A percentile compares a stretch with the other conserved stretches of the same genome.
Evolutionary conservation across 495 filamentous ascomycete species (phyloP).

Genomic region (Neurospora sp.): DNA sequence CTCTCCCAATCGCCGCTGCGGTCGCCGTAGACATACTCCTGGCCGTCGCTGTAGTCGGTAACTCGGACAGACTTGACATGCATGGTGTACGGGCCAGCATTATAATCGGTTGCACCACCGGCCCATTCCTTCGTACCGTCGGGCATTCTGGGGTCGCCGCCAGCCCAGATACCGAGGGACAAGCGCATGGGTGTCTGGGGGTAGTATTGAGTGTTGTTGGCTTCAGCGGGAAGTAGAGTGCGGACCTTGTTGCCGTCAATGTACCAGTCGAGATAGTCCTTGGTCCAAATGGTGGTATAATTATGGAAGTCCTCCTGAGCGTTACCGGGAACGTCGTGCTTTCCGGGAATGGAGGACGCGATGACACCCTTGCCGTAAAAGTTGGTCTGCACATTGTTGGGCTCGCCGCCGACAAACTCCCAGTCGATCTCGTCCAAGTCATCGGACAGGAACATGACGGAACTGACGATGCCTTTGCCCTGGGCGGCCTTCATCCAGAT

Average conservation of each 20-base stretch:
- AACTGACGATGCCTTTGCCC: constrained; percentile 71
- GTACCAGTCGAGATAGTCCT: constrained; percentile 56
- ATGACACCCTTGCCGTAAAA: constrained; percentile 74
- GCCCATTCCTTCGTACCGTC: constrained; percentile 58
- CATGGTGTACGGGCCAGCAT: constrained; percentile 63
- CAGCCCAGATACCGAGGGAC: constrained; percentile 78
- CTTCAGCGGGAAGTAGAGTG: constrained; percentile 52
- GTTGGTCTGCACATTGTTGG: constrained; percentile 58
- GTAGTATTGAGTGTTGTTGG: constrained; percentile 54
- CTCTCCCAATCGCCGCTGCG: constrained; percentile 54
- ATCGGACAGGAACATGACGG: constrained; percentile 73
- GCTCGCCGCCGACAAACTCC: constrained; percentile 68
- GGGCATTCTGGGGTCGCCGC: constrained; percentile 58
- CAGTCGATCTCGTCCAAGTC: constrained; percentile 86
- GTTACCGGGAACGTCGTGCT: constrained; percentile 34
- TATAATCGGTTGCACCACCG: constrained; percentile 65
- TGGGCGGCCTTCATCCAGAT: constrained; percentile 61
- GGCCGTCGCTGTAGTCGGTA: constrained; percentile 57
- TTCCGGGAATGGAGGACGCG: constrained; percentile 46
- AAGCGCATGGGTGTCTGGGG: constrained; percentile 84
- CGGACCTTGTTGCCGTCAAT: constrained; percentile 62
- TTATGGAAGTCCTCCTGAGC: constrained; percentile 53
- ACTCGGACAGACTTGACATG: constrained; percentile 55
- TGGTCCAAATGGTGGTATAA: constrained; percentile 78
- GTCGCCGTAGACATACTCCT: constrained; percentile 60